These are phyloP conservation scores for Sarcodon sp. DNA, from an alignment of 768 basidiomycete genomes.

Conservation along the genomic window DNA sequence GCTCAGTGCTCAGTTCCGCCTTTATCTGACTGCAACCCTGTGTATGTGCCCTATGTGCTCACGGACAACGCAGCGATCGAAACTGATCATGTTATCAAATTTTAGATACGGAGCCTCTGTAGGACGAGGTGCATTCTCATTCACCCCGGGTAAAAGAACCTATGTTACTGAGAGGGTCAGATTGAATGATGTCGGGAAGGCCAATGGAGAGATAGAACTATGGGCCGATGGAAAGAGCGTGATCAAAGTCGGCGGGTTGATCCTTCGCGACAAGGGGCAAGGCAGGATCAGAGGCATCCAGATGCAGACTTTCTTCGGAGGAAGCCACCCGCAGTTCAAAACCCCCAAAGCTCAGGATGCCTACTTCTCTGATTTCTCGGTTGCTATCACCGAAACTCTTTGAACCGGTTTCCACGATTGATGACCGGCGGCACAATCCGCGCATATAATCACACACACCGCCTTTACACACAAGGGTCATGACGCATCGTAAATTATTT, in stretches of 20 bases:
- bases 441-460: too few relatives aligned
- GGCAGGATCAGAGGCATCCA: slow-evolving; percentile 54
- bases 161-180: slow-evolving; percentile 53
- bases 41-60: slow-evolving; percentile 25
- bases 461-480: too few relatives aligned
- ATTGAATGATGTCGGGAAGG: slow-evolving; percentile 58
- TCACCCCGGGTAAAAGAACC: slow-evolving; percentile 50
- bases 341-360: slow-evolving; percentile 47
- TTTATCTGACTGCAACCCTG: slow-evolving; percentile 40
- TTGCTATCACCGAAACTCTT: slow-evolving; percentile 40
- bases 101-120: slow-evolving; percentile 44
- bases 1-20: slow-evolving; percentile 35
- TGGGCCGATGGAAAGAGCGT: slow-evolving; percentile 55
- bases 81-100: too few relatives aligned
- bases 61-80: too few relatives aligned
- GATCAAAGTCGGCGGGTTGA: slow-evolving; percentile 41
- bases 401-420: slow-evolving; percentile 9
- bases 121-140: slow-evolving; percentile 54
- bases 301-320: slow-evolving; percentile 75
- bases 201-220: slow-evolving; percentile 63
- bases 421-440: too few relatives aligned
- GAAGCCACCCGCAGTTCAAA: slow-evolving; percentile 35
- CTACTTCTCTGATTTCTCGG: slow-evolving; percentile 61
- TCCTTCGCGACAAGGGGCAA: slow-evolving; percentile 32
- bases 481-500: too few relatives aligned